These are phyloP conservation scores for Vaccinium darrowii DNA, from an alignment of 148 eudicot species.

Conservation along the genomic window DNA sequence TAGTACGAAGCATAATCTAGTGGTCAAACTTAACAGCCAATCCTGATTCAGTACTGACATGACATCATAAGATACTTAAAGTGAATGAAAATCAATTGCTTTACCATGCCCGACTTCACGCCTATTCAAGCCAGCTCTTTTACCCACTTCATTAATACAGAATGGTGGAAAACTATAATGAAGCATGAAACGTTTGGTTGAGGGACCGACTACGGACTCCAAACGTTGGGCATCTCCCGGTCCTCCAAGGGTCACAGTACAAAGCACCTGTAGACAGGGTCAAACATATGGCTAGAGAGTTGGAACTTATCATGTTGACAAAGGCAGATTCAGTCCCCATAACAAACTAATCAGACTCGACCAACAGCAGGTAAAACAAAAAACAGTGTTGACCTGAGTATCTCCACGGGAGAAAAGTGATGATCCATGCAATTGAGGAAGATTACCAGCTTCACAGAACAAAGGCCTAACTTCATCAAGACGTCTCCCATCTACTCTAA, in stretches of 20 bases:
- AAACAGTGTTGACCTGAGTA: conserved; percentile 62
- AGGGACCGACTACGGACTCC: conserved; percentile 79
- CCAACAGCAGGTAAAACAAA: neutral
- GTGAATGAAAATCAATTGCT: conserved; percentile 13
- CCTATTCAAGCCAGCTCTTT: conserved; percentile 76
- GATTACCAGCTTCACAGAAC: conserved; percentile 81
- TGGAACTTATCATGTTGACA: neutral
- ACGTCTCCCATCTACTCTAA: conserved; percentile 84
- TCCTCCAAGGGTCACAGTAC: conserved; percentile 95
- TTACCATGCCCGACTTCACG: conserved; percentile 99
- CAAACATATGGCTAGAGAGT: neutral
- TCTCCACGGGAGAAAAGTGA: conserved; percentile 91
- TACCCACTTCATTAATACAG: conserved; percentile 95
- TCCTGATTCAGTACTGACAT: conserved; percentile 3
- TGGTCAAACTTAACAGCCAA: neutral
- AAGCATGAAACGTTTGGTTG: conserved; percentile 92
- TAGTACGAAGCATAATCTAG: neutral
- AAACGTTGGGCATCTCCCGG: conserved; percentile 90
- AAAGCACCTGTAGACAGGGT: conserved; percentile 60
- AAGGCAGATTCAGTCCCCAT: neutral
- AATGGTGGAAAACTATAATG: conserved; percentile 96
- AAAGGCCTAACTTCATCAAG: conserved; percentile 94
- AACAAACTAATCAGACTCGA: neutral
- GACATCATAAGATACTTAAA: conserved; percentile 1
- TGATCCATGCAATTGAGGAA: conserved; percentile 85